phyloP scores from a whole-genome alignment of 2,329 filamentous ascomycete species.

The Blumeria hordei region DNA sequence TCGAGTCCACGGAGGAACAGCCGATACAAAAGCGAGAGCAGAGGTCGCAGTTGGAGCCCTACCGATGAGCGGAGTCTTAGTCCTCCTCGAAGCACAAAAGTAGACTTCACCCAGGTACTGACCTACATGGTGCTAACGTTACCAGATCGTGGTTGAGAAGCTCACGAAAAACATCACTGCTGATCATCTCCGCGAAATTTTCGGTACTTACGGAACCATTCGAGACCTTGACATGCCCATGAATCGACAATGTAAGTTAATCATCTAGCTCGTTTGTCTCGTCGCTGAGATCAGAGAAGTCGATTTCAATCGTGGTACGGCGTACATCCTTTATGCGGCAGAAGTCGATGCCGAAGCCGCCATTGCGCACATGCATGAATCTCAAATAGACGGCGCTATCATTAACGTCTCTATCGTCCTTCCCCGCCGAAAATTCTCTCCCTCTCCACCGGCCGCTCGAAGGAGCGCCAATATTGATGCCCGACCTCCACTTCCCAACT shows the following conservation, averaged over 20 bases:
- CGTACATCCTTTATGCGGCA: slow-evolving; percentile 67
- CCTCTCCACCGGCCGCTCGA: slow-evolving; percentile 48
- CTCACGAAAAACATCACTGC: slow-evolving; percentile 88
- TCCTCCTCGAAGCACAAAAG: slow-evolving; percentile 28
- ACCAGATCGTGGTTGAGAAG: slow-evolving; percentile 80
- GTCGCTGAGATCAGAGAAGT: slow-evolving; percentile 25
- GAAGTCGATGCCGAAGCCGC: slow-evolving; percentile 64
- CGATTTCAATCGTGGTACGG: slow-evolving; percentile 75
- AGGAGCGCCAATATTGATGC: slow-evolving; percentile 35
- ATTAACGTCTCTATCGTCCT: slow-evolving; percentile 17
- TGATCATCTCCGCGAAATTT: slow-evolving; percentile 73
- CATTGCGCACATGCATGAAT: slow-evolving; percentile 93
- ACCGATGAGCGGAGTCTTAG: slow-evolving; percentile 13
- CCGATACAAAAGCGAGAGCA: slow-evolving; percentile 12
- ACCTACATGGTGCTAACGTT: slow-evolving; percentile 5
- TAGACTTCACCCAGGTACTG: slow-evolving; percentile 7
- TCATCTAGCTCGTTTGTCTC: not conserved
- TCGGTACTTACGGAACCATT: slow-evolving; percentile 67
- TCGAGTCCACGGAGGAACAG: slow-evolving; percentile 12
- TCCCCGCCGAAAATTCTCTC: slow-evolving; percentile 39
- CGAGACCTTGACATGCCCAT: slow-evolving; percentile 74
- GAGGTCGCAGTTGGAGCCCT: slow-evolving; percentile 14
- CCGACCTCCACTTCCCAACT: slow-evolving; percentile 15
- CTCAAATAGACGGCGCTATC: slow-evolving; percentile 27
- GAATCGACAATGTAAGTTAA: slow-evolving; percentile 50